Conservation (phyloP, 2,329 filamentous ascomycete genomes). For the Sclerotinia trifoliorum region DNA sequence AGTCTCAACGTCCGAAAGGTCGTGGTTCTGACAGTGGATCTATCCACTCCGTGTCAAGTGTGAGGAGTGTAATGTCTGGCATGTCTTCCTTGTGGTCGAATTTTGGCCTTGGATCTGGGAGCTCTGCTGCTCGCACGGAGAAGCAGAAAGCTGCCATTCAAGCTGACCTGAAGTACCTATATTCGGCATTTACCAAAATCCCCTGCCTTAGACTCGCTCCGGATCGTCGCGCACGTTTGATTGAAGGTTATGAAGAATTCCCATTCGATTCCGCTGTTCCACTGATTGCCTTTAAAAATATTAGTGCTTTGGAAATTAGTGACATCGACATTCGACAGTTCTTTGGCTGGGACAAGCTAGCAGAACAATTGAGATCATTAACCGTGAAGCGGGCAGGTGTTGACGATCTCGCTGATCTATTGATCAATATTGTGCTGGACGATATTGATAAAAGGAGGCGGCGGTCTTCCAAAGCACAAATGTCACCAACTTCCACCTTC, state of each 20-base stretch:
- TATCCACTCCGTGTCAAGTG: conserved; percentile 92
- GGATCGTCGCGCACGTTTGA: conserved; percentile 88
- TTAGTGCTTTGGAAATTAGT: conserved; percentile 89
- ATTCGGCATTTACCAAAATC: conserved; percentile 98
- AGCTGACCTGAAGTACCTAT: conserved; percentile 90
- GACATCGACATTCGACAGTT: conserved; percentile 97
- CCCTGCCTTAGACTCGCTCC: conserved; percentile 85
- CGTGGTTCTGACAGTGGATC: conserved; percentile 82
- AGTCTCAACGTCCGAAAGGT: conserved; percentile 76
- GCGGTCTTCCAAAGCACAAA: conserved; percentile 80
- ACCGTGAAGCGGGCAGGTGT: conserved; percentile 84
- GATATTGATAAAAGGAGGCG: conserved; percentile 91
- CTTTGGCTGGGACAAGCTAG: conserved; percentile 92
- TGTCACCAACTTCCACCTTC: conserved; percentile 74
- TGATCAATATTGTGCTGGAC: conserved; percentile 91
- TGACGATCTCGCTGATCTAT: conserved; percentile 84
- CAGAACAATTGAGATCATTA: conserved; percentile 86
- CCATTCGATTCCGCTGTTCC: conserved; percentile 97
- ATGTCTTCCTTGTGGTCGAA: conserved; percentile 93
- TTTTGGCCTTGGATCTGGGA: conserved; percentile 77
- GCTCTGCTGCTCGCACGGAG: conserved; percentile 78
- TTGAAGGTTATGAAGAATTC: conserved; percentile 94
- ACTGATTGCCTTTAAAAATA: conserved; percentile 94
- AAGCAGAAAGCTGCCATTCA: conserved; percentile 84
- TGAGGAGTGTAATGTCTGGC: conserved; percentile 94